Base-by-base conservation (phyloP, 352 stramenopile species). In the Globisporangium abappressorium region DNA sequence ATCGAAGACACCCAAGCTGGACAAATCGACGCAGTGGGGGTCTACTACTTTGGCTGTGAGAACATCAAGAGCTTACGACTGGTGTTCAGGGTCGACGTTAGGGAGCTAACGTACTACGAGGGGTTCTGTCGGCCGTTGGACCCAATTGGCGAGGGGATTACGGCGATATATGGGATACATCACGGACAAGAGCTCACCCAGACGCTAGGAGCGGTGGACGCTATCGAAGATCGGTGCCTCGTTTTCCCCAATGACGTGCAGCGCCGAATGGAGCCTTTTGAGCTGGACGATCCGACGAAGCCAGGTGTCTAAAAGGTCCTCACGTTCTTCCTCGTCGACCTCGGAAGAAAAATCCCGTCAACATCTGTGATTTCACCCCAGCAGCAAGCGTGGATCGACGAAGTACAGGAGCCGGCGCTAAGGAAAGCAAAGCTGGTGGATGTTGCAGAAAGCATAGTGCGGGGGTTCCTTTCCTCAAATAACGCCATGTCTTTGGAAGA, bases 41-140 rank as follows among this genome's bases (percentile, higher is more conserved):
- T 85, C 30, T 81, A 82, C 57, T 87, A 89, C 69, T 84, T 85
- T 70, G 74, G 54, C 18, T 74, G 55, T n/a, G 70, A 85, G 49
- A 86, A 88, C 51, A 73, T 85, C 56, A 78, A 69, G 15, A 61
- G 74, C 24, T 85, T 76, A 22, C 57, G 68, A 0, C 64, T 89
- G 9, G 46, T 58, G 9, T 85, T 88, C 70, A 70, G 76, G 11
- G 57, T 69, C 15, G 64, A 70, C 57, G 68, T 78, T 5, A 41
- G 75, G 1, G 73, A 78, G 18, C 70, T 68, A 9, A 55, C 34
- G 2, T 78, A 77, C 36, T 41, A 80, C 11, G 68, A 80, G 38
- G 30, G 30, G 30, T 34, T 71, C 57, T 18, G 76, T 81, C 49
- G 20, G 71, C 12, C 54, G 62, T 5, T 34, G 30, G 30, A 34